Conservation (phyloP, 345 rosid genomes). For the Eucalyptus pauciflora region DNA sequence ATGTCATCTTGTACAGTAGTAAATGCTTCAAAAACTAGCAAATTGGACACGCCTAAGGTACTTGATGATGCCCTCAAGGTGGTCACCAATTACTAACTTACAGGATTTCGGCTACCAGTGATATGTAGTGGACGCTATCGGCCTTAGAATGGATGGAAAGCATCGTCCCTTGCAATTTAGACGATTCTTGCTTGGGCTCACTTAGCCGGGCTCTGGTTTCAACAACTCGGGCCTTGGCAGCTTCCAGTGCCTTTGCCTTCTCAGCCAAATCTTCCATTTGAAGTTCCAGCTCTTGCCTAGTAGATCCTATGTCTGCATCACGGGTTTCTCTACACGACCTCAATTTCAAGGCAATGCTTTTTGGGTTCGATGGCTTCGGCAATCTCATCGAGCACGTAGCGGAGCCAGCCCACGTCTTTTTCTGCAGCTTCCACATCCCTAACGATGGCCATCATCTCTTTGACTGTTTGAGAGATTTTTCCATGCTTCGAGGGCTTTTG, state of each 20-base stretch:
- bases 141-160: too few species aligned
- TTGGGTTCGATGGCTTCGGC: constrained; percentile 35
- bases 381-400: constrained; percentile 29
- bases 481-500: too few species aligned
- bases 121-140: too few species aligned
- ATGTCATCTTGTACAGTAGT: too few species aligned
- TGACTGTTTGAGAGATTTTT: not conserved
- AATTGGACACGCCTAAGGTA: too few species aligned
- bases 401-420: constrained; percentile 59
- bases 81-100: not conserved
- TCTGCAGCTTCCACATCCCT: constrained; percentile 64
- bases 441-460: constrained; percentile 54
- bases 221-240: too few species aligned
- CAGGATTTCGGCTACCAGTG: constrained; percentile 2
- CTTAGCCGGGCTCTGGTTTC: too few species aligned
- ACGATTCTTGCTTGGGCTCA: too few species aligned
- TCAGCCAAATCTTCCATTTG: constrained; percentile 23
- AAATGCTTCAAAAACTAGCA: too few species aligned
- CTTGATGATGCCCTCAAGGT: not conserved
- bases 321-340: constrained; percentile 21
- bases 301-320: constrained; percentile 18
- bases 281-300: constrained; percentile 33
- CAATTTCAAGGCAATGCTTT: constrained; percentile 10
- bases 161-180: too few species aligned
- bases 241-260: constrained; percentile 33